Base-by-base conservation (phyloP, 2,329 filamentous ascomycete species). In the Venturia pyrina region DNA sequence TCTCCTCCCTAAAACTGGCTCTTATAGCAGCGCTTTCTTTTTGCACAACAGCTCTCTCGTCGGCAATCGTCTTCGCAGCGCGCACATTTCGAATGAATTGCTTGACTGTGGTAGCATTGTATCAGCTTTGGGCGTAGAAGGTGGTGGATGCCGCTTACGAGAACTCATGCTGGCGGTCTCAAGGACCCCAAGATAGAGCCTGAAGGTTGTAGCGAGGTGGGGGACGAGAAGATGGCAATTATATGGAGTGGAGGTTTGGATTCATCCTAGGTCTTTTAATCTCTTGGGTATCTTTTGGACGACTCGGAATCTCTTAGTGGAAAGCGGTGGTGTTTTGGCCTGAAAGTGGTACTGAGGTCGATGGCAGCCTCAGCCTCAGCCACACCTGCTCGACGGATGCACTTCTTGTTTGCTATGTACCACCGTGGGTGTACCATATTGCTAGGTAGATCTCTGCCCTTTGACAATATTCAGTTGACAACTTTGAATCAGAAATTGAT, bases 1-100 rank as follows among this genome's bases (percentile, higher is more conserved):
- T 96, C 81, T 99, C 95, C 79, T 99, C 95, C 74, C 95, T 87
- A 77, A 99, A 99, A 80, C 93, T 98, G 71, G 95, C 92, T 79
- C 95, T 86, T 75, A 99, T 99, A 61, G 93, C 91, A 67, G 95
- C 95, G 79, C 95, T 99, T 81, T 99, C 95, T 79, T 99, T 99
- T 75, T 98, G 95, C 69, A 99, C 96, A 66, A 99, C 95, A 64
- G 95, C 93, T 75, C 95, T 88, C 82, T 99, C 95, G 79, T 99
- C 95, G 76, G 96, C 96, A 75, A 99, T 97, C 44, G 95, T 99
- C 82, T 99, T 99, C 68, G 95, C 92, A 68, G 95, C 93, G 77
- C 95, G 91, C 76, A 99, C 95, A 80, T 97, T 98, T 76, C 95
- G 93, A 79, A 99, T 99, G 81, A 99, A 99, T 81, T 98, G 95